Evolutionary conservation across 2,329 filamentous ascomycete genomes (phyloP).

Genomic region (Fonsecaea pugnacius): DNA sequence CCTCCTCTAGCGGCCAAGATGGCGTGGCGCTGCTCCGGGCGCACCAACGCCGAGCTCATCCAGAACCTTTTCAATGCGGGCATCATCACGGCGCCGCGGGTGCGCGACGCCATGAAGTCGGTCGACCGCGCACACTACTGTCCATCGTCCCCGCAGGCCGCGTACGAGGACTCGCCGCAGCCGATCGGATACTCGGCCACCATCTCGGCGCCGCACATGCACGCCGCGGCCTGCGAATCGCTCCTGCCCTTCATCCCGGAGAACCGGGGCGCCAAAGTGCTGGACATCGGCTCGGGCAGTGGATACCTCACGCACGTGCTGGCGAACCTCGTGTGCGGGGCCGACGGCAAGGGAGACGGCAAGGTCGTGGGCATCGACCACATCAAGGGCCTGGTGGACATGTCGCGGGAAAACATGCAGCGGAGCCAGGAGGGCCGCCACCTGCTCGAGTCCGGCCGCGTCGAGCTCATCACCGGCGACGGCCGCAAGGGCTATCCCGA

Average conservation of each 20-base stretch:
- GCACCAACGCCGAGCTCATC: constrained; percentile 74
- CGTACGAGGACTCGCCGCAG: constrained; percentile 77
- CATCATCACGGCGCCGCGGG: constrained; percentile 72
- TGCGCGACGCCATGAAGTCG: constrained; percentile 81
- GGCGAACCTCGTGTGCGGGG: constrained; percentile 68
- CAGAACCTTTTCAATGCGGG: constrained; percentile 73
- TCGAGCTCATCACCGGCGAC: constrained; percentile 76
- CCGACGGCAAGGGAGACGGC: constrained; percentile 48
- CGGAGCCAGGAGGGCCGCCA: constrained; percentile 63
- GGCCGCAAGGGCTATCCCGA: constrained; percentile 69
- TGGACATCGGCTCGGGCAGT: constrained; percentile 76
- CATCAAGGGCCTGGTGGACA: constrained; percentile 65
- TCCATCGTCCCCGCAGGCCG: constrained; percentile 43
- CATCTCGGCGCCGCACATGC: constrained; percentile 76
- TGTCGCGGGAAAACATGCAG: constrained; percentile 68
- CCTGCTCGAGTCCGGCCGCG: constrained; percentile 67
- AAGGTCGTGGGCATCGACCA: constrained; percentile 75
- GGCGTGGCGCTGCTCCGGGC: constrained; percentile 87
- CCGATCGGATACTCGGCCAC: constrained; percentile 69
- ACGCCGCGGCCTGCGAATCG: constrained; percentile 67
- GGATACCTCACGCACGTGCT: constrained; percentile 88
- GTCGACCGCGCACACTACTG: constrained; percentile 85
- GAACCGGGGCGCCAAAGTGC: constrained; percentile 57
- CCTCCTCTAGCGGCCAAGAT: constrained; percentile 56
- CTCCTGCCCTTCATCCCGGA: constrained; percentile 63